Percentiles rank a stretch among this genome's conserved stretches.
Evolutionary conservation across 2,329 filamentous ascomycete species (phyloP).

Genomic region (Thermoascus crustaceus): DNA sequence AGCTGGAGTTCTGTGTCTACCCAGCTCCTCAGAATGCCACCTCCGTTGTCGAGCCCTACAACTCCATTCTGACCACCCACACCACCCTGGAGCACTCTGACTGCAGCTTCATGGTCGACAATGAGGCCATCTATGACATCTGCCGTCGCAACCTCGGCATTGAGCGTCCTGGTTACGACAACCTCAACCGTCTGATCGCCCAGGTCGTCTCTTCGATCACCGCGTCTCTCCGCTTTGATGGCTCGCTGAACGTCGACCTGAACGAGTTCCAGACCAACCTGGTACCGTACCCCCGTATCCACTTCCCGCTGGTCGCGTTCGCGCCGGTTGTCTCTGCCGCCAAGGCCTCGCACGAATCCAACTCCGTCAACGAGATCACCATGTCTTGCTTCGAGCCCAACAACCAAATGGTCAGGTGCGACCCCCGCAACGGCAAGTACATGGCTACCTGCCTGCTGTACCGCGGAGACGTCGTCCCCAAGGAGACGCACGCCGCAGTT

Average conservation of each 20-base stretch:
- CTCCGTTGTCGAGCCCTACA: slow-evolving; percentile 98
- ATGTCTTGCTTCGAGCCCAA: slow-evolving; percentile 99
- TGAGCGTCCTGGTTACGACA: slow-evolving; percentile 96
- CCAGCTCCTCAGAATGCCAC: slow-evolving; percentile 94
- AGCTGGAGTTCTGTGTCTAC: slow-evolving; percentile 99
- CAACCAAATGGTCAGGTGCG: slow-evolving; percentile 99
- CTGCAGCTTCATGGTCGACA: slow-evolving; percentile 99
- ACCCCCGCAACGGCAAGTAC: slow-evolving; percentile 98
- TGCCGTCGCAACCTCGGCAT: slow-evolving; percentile 96
- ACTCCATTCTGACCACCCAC: slow-evolving; percentile 98
- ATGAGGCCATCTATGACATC: slow-evolving; percentile 99
- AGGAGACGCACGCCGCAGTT: slow-evolving; percentile 86
- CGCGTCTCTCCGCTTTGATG: slow-evolving; percentile 95
- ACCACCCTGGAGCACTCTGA: slow-evolving; percentile 98
- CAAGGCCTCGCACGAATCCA: slow-evolving; percentile 95
- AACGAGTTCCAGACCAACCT: slow-evolving; percentile 99
- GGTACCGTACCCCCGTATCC: slow-evolving; percentile 96
- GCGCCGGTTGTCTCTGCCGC: slow-evolving; percentile 87
- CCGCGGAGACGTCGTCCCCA: slow-evolving; percentile 95
- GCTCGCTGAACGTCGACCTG: slow-evolving; percentile 96
- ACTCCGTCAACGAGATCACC: slow-evolving; percentile 96
- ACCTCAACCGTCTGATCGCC: slow-evolving; percentile 96
- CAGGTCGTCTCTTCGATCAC: slow-evolving; percentile 99
- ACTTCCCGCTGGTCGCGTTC: slow-evolving; percentile 98
- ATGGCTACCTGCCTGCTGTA: slow-evolving; percentile 98